Base-by-base conservation (phyloP, 345 rosid genomes). In the Carallia pectinifolia region DNA sequence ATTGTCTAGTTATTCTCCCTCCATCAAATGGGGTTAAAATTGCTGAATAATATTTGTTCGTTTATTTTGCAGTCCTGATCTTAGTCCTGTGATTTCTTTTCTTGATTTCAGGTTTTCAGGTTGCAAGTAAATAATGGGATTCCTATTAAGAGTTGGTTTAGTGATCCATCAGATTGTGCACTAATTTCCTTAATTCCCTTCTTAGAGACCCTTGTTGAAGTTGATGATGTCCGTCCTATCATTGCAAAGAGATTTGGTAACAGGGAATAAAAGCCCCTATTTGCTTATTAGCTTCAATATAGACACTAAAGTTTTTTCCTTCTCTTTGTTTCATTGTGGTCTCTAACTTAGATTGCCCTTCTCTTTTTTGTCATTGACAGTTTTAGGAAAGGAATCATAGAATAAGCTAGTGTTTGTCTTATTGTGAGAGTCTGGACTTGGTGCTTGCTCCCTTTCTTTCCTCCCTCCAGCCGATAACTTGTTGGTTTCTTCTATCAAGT, bases 71-170 rank as follows among this genome's bases (percentile, higher is more conserved):
- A 19, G 16, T 67, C 61, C 71, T 68, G 64, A 77, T 68, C 59
- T 40, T 66, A 53, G 58, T 70, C 30, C 53, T 66, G 19, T 71
- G 16, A 23, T 71, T 6, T 58, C 65, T 65, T 66, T 65, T 61
- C 53, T 65, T 69, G 74, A 52, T 86, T 86, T 77, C 87, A 92
- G 96, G 96, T 89, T 66, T 92, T 87, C 89, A 88, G 90, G 80
- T 82, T 90, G 90, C 99, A 95, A 81, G 85, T 90, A 71, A 86
- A 88, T 81, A 95, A 95, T 58, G 99, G 96, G 76, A 95, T 92
- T 78, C 99, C 99, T 53, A 95, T 95, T 69, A 84, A 85, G 87
- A 95, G 99, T 83, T 92, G 97, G 99, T 92, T 85, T 52, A 87
- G 85, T 80, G 99, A 95, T 76, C 90, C 93, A 72, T 82, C 83